Evolutionary conservation across 805 yeast genomes (phyloP).

Genomic region (Saccharomyces jurei): DNA sequence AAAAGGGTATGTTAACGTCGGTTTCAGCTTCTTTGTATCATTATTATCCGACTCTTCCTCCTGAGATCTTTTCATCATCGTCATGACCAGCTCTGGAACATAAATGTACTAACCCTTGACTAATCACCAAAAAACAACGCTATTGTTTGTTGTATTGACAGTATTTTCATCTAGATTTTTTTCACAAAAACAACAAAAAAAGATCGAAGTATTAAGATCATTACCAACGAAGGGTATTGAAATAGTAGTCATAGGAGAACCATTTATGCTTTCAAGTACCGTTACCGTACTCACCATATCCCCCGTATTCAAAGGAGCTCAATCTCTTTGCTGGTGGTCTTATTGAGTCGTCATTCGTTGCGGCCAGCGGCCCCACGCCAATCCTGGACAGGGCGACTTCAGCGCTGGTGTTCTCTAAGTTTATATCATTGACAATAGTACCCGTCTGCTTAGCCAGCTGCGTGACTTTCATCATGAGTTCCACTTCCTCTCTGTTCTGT

Average conservation of each 20-base stretch:
- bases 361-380: constrained; percentile 67
- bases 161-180: not conserved
- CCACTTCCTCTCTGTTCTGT: constrained; percentile 72
- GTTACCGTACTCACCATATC: constrained; percentile 31
- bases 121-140: not conserved
- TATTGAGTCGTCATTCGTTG: not conserved
- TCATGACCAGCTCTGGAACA: not conserved
- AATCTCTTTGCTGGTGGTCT: constrained; percentile 8
- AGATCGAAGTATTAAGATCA: not conserved
- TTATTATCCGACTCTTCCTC: not conserved
- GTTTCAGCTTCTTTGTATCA: constrained; percentile 4
- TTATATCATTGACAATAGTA: constrained; percentile 34
- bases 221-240: not conserved
- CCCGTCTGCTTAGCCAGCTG: constrained; percentile 41
- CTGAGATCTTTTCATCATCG: not conserved
- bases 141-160: not conserved
- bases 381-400: constrained; percentile 66
- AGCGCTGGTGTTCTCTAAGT: constrained; percentile 63
- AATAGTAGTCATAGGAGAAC: not conserved
- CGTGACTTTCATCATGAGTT: constrained; percentile 52
- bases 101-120: not conserved
- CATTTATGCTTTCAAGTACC: constrained; percentile 3
- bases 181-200: not conserved
- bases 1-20: not conserved
- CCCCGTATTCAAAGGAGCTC: constrained; percentile 34